These are phyloP conservation scores for Suhomyces faveliae DNA, from an alignment of 805 yeast species.

Conservation along the genomic window DNA sequence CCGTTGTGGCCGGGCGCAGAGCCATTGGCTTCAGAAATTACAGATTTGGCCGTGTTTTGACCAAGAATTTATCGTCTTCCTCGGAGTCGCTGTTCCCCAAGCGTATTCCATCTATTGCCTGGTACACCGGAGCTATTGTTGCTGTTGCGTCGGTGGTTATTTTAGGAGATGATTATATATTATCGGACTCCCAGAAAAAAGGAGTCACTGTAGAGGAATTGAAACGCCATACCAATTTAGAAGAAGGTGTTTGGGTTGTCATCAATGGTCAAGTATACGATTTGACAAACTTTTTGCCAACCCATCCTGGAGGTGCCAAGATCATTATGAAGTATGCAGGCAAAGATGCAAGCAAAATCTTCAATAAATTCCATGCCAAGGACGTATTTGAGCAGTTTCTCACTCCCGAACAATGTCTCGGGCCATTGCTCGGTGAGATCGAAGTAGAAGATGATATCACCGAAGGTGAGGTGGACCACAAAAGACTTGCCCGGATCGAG, in stretches of 20 bases:
- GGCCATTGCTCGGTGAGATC: conserved; percentile 29
- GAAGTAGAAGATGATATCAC: conserved; percentile 19
- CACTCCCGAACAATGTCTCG: conserved; percentile 40
- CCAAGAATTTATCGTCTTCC: background rate
- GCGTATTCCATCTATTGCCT: background rate
- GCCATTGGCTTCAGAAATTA: background rate
- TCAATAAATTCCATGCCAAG: conserved; percentile 86
- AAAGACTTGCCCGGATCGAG: conserved; percentile 25
- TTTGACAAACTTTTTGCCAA: conserved; percentile 57
- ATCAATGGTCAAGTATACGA: conserved; percentile 79
- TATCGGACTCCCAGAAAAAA: background rate
- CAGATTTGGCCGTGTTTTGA: background rate
- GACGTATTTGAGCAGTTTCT: conserved; percentile 73
- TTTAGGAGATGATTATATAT: background rate
- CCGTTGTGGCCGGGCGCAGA: background rate
- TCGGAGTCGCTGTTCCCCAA: background rate
- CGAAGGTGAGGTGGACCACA: conserved; percentile 38
- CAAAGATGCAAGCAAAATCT: conserved; percentile 67
- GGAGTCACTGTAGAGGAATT: conserved; percentile 27
- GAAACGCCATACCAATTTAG: conserved; percentile 44
- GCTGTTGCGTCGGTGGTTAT: background rate
- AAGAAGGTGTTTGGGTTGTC: conserved; percentile 81
- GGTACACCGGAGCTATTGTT: background rate
- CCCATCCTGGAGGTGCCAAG: conserved; percentile 62
- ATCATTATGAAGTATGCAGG: conserved; percentile 52